Conservation (phyloP, 345 rosid species). For the Trapa bicornis region DNA sequence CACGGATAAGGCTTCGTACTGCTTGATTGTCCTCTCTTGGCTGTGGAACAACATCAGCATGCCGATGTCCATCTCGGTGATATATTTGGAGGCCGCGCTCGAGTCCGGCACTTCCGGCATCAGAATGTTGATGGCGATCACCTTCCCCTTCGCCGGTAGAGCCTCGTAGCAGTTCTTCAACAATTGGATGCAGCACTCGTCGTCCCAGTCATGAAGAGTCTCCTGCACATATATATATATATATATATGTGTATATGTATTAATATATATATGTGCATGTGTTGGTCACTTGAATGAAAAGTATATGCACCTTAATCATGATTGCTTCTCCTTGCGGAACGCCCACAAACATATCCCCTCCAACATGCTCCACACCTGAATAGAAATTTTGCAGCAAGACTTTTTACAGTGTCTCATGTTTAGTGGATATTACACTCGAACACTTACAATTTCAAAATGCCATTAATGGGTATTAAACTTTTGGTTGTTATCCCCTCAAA, state of each 20-base stretch:
- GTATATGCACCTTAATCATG: conserved; percentile 4
- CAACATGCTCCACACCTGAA: conserved; percentile 17
- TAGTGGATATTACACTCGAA: too few species aligned
- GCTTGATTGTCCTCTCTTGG: conserved; percentile 10
- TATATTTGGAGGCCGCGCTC: conserved; percentile 3
- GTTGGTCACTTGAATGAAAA: too few species aligned
- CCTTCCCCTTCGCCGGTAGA: conserved; percentile 6
- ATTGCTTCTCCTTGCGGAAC: too few species aligned
- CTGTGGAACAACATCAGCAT: conserved; percentile 9
- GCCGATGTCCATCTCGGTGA: neutral
- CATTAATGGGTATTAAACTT: too few species aligned
- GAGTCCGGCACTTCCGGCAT: conserved; percentile 10
- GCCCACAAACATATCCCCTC: conserved; percentile 1
- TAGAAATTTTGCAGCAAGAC: neutral
- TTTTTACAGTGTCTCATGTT: too few species aligned
- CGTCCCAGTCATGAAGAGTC: conserved; percentile 13
- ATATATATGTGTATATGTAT: too few species aligned
- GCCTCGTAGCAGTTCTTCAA: too few species aligned
- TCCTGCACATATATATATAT: neutral
- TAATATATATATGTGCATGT: too few species aligned
- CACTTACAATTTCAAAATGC: too few species aligned
- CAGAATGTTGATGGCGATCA: neutral
- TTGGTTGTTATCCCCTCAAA: too few species aligned
- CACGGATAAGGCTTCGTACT: neutral
- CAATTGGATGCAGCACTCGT: too few species aligned